Conservation (phyloP, 1,284 basidiomycete species). For the Apiotrichum mycotoxinovorans region DNA sequence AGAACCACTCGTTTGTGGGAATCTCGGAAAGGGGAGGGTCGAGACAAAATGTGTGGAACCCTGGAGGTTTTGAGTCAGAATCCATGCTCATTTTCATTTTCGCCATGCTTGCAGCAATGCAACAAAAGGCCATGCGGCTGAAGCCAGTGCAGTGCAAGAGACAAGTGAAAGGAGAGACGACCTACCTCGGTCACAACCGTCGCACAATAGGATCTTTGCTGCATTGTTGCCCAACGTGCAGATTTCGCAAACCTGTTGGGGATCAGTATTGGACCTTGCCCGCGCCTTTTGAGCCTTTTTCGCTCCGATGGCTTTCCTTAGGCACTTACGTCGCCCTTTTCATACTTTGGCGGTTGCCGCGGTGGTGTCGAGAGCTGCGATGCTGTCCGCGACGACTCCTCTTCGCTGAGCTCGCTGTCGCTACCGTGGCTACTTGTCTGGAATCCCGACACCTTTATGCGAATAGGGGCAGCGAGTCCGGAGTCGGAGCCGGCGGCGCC, state of each 20-base stretch:
- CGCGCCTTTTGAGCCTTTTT: neutral
- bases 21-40: conserved; percentile 80
- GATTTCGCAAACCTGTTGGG: conserved; percentile 73
- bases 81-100: neutral
- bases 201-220: conserved; percentile 89
- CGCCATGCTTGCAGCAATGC: no score
- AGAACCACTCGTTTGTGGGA: conserved; percentile 89
- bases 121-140: no score
- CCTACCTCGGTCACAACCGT: conserved; percentile 91
- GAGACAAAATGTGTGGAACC: conserved; percentile 92
- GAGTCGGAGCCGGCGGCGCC: neutral
- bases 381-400: conserved; percentile 23
- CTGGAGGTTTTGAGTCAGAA: conserved; percentile 5
- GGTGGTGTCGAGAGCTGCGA: conserved; percentile 14
- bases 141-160: no score
- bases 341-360: conserved; percentile 26
- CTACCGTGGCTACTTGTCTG: conserved; percentile 32
- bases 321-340: conserved; percentile 47
- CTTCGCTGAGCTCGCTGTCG: conserved; percentile 35
- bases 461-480: conserved; percentile 9
- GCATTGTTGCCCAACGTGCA: conserved; percentile 83
- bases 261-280: conserved; percentile 7
- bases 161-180: conserved; percentile 10
- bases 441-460: conserved; percentile 41
- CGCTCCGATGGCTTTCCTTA: neutral